phyloP scores from a whole-genome alignment of 352 stramenopile species.

The Vaucheria bursata region DNA sequence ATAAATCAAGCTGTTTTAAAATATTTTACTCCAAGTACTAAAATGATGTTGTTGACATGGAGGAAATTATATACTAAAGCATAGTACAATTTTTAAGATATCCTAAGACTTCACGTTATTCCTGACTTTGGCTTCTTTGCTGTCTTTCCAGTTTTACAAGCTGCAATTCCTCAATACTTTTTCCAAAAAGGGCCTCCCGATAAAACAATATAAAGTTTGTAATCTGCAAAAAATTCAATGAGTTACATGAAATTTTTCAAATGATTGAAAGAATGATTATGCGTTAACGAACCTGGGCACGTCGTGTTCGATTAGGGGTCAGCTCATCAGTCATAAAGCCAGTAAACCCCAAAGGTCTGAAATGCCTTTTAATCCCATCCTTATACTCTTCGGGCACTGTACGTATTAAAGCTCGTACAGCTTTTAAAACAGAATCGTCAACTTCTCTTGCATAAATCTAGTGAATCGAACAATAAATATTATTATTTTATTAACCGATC shows the following conservation, averaged over 20 bases:
- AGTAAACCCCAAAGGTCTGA: conserved; percentile 60
- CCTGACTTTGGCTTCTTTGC: too few species aligned
- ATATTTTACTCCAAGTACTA: too few species aligned
- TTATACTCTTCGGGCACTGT: conserved; percentile 52
- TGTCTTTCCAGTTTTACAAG: too few species aligned
- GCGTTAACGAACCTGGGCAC: conserved; percentile 57
- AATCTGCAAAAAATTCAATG: conserved; percentile 11
- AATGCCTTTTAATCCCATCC: conserved; percentile 56
- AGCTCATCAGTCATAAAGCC: conserved; percentile 63
- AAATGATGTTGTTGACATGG: too few species aligned
- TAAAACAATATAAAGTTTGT: conserved; percentile 46
- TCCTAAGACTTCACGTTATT: too few species aligned
- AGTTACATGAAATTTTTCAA: not conserved
- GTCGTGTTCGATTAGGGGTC: conserved; percentile 68
- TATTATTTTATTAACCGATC: too few species aligned
- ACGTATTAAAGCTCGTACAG: conserved; percentile 50
- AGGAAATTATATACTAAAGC: too few species aligned
- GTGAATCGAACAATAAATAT: too few species aligned
- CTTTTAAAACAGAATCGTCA: conserved; percentile 56
- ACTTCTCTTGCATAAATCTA: conserved; percentile 52
- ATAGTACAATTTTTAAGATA: too few species aligned
- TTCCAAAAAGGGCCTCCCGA: conserved; percentile 34
- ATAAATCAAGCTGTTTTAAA: too few species aligned
- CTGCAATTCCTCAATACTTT: conserved; percentile 34
- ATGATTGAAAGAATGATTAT: not conserved